These are phyloP conservation scores for Penicillium sp. DNA, from an alignment of 2,329 filamentous ascomycete genomes.

Conservation along the genomic window DNA sequence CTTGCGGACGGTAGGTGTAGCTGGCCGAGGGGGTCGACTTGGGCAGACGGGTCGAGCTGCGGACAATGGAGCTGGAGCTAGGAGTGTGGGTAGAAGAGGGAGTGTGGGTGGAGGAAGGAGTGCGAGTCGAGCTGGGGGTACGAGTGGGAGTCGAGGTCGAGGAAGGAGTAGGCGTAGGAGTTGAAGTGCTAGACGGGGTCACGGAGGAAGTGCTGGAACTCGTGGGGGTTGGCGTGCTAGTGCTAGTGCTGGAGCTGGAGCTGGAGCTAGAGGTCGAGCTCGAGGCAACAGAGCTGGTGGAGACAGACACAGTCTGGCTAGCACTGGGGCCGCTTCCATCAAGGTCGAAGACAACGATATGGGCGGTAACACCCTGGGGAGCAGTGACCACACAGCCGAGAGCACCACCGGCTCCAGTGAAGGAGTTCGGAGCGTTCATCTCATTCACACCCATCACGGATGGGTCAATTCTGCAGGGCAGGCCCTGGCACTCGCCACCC, in stretches of 20 bases:
- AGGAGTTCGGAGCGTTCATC: slow-evolving; percentile 51
- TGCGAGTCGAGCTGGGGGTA: slow-evolving; percentile 14
- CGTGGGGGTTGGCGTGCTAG: slow-evolving; percentile 8
- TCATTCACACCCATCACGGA: slow-evolving; percentile 50
- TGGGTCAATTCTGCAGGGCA: slow-evolving; percentile 69
- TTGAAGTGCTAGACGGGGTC: slow-evolving; percentile 4
- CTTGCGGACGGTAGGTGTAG: slow-evolving; percentile 29
- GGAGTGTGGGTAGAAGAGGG: slow-evolving; percentile 5
- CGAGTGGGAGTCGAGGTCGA: slow-evolving; percentile 13
- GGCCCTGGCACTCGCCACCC: slow-evolving; percentile 59
- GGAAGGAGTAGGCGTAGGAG: slow-evolving; percentile 13
- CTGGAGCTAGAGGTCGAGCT: slow-evolving; percentile 1
- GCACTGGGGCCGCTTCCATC: slow-evolving; percentile 10
- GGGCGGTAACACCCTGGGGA: slow-evolving; percentile 58
- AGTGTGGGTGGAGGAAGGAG: slow-evolving; percentile 5
- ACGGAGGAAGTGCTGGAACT: slow-evolving; percentile 12
- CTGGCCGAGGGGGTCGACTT: slow-evolving; percentile 19
- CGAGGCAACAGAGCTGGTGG: slow-evolving; percentile 12
- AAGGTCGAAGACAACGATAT: slow-evolving; percentile 57
- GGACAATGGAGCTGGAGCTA: slow-evolving; percentile 8
- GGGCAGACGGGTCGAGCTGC: slow-evolving; percentile 10
- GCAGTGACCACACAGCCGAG: slow-evolving; percentile 74
- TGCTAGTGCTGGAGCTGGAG: slow-evolving; percentile 11
- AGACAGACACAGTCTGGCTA: slow-evolving; percentile 9
- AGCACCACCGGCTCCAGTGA: slow-evolving; percentile 60